phyloP scores from a whole-genome alignment of 169 alveolate genomes.

The Perkinsus chesapeaki region DNA sequence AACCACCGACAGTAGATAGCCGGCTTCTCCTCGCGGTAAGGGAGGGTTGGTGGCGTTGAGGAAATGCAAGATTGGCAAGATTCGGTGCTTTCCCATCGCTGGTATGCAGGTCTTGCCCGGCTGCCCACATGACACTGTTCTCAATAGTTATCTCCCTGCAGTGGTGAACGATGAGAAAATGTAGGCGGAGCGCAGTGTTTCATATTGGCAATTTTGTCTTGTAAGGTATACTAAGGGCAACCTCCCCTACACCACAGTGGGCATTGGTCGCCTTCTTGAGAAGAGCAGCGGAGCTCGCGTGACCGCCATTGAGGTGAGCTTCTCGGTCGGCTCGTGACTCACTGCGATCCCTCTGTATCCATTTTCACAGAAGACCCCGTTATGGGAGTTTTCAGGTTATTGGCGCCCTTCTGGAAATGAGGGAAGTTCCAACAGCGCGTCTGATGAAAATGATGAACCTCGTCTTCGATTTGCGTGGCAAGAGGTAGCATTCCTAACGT shows the following conservation, averaged over 20 bases:
- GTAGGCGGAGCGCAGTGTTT: not conserved
- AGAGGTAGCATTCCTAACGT: not conserved
- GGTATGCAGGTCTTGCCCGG: not conserved
- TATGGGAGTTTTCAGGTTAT: not conserved
- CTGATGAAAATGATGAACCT: not conserved
- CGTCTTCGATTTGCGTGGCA: not conserved
- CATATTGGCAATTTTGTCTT: not conserved
- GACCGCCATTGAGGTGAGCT: not conserved
- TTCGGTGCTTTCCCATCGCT: not conserved
- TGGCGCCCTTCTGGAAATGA: not conserved
- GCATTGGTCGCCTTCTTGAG: not conserved
- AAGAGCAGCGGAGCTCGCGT: not conserved
- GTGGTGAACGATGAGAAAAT: not conserved
- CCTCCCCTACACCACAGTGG: not conserved
- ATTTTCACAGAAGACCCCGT: too few relatives aligned
- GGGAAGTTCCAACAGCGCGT: not conserved
- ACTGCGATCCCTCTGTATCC: too few relatives aligned
- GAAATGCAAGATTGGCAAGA: too few relatives aligned
- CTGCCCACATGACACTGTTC: not conserved
- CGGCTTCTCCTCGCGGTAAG: not conserved
- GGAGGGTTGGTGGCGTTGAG: too few relatives aligned
- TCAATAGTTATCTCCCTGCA: not conserved
- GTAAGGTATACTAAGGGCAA: not conserved
- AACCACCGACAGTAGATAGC: not conserved
- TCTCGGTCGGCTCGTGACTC: not conserved